Base-by-base conservation (phyloP, 2,329 filamentous ascomycete genomes). In the Fusarium oligoseptatum region DNA sequence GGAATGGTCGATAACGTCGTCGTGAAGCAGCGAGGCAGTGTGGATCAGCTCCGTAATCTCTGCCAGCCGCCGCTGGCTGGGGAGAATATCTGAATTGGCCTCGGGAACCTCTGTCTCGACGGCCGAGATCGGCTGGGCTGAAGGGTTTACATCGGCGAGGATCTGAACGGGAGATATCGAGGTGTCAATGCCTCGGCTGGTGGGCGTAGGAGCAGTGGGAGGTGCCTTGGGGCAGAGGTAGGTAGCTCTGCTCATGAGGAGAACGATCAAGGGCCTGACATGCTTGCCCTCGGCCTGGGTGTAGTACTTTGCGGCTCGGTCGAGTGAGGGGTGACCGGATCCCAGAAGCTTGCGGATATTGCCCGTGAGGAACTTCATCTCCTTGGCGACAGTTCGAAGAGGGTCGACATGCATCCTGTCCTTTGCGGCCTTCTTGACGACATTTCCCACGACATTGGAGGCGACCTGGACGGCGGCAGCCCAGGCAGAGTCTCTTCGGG, bases 31-130 rank as follows among this genome's bases (percentile, higher is more conserved):
- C 2, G 96, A 98, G 1, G 97, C 95, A 0, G 97, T 98, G 84
- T 99, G 97, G 75, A 99, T 98, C 65, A 99, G 89, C 84, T 99
- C 97, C 3, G 96, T 97, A 80, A 99, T 98, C 84, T 99, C 97
- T 62, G 97, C 97, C 41, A 99, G 88, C 29, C 97, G 92, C 74
- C 96, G 90, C 82, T 99, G 97, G 20, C 95, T 93, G n/a, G 97
- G 96, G 22, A 98, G 91, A 76, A 99, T 97, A 76, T 94, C 91
- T 77, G 89, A 84, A 64, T 88, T 87, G 65, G 77, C 76, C 43
- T 83, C 81, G 60, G 83, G 76, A 45, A 83, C 78, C 22, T 84
- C 81, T 76, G 80, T 79, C 37, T 83, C 82, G 64, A 78, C 70
- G 32, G 88, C 81, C 43, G 88, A 85, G 60, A 86, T 76, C 22